Conservation (phyloP, 768 basidiomycete genomes). For the Russula sp. region DNA sequence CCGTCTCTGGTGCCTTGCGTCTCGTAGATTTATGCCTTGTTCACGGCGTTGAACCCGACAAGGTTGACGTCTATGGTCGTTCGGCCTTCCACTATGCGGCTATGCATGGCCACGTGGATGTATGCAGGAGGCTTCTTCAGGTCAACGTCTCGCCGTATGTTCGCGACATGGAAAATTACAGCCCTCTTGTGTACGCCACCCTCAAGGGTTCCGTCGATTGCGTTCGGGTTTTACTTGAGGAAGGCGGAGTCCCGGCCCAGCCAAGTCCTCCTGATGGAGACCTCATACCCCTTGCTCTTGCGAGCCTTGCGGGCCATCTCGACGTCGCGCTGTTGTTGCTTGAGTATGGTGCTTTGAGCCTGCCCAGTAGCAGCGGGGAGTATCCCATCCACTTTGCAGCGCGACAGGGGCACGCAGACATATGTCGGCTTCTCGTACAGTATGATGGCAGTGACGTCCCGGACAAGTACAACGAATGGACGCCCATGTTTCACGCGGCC, state of each 20-base stretch:
- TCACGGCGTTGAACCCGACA: constrained; percentile 61
- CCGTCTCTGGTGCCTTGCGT: constrained; percentile 71
- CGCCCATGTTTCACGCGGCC: constrained; percentile 91
- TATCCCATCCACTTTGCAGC: constrained; percentile 96
- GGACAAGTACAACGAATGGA: constrained; percentile 99
- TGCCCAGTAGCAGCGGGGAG: constrained; percentile 92
- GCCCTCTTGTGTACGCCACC: constrained; percentile 89
- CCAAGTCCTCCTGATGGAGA: constrained; percentile 53
- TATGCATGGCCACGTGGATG: constrained; percentile 77
- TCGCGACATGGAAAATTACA: constrained; percentile 90
- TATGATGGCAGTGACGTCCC: constrained; percentile 77
- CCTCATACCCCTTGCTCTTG: constrained; percentile 81
- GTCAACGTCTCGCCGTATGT: constrained; percentile 57
- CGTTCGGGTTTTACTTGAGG: constrained; percentile 72
- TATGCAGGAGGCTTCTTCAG: constrained; percentile 71
- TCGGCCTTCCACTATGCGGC: constrained; percentile 93
- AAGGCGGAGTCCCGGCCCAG: constrained; percentile 59
- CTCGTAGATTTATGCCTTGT: constrained; percentile 77
- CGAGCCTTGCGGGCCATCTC: constrained; percentile 83
- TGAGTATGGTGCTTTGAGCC: constrained; percentile 63
- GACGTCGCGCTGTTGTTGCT: constrained; percentile 76
- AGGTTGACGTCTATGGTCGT: constrained; percentile 84
- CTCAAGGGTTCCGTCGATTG: constrained; percentile 77
- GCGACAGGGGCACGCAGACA: constrained; percentile 80
- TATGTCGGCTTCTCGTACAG: constrained; percentile 68